phyloP scores from a whole-genome alignment of 2,329 filamentous ascomycete species.

The Chaetomium sp. region DNA sequence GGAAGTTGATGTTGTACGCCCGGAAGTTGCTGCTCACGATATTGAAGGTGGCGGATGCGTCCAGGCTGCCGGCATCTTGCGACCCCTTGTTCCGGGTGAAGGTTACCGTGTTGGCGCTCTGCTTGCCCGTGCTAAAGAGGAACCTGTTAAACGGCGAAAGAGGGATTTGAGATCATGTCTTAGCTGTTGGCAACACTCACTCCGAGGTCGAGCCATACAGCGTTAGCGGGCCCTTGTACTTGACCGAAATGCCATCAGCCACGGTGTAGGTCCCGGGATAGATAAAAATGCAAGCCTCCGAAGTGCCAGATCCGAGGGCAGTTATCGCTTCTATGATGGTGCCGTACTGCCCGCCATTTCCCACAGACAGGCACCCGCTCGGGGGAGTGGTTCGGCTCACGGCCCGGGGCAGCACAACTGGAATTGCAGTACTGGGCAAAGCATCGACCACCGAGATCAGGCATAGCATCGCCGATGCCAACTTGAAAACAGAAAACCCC shows the following conservation, averaged over 20 bases:
- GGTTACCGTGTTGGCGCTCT: slow-evolving; percentile 5
- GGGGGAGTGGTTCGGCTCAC: neutral
- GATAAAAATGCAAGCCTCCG: neutral
- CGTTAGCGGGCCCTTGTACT: neutral
- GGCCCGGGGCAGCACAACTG: no score
- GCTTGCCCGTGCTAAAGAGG: neutral
- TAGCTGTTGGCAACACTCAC: neutral
- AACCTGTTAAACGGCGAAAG: neutral
- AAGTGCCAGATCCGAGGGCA: slow-evolving; percentile 2
- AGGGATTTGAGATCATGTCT: neutral
- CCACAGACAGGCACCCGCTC: neutral
- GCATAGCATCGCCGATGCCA: neutral
- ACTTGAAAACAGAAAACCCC: neutral
- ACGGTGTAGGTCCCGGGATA: slow-evolving; percentile 1
- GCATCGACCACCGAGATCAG: neutral
- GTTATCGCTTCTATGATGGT: neutral
- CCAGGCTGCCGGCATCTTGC: neutral
- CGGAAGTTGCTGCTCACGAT: slow-evolving; percentile 1
- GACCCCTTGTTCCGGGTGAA: neutral
- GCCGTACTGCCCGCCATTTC: neutral
- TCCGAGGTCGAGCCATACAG: slow-evolving; percentile 4
- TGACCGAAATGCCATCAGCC: neutral
- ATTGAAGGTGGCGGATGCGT: slow-evolving; percentile 1
- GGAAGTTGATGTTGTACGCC: slow-evolving; percentile 14
- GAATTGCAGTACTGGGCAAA: neutral